Evolutionary conservation across 352 stramenopile genomes (phyloP).

Genomic region (Phytophthora parvispora): DNA sequence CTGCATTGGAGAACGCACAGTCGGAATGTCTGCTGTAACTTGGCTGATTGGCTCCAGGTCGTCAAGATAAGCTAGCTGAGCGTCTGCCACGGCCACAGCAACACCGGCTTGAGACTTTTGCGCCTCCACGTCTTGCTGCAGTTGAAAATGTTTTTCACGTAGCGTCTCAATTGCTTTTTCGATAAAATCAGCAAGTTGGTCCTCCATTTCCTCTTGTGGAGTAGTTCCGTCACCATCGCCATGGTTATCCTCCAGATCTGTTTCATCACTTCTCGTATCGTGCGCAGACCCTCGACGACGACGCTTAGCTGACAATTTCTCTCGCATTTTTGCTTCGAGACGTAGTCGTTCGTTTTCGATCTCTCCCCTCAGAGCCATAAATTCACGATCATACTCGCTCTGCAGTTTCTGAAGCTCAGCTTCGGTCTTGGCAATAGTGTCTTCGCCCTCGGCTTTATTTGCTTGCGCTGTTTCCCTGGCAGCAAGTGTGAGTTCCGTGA

Average conservation of each 20-base stretch:
- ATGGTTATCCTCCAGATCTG: neutral
- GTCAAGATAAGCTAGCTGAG: slow-evolving; percentile 24
- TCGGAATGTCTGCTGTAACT: neutral
- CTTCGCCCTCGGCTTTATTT: slow-evolving; percentile 16
- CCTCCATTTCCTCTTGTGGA: slow-evolving; percentile 24
- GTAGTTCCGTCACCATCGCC: neutral
- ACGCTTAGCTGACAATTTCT: slow-evolving; percentile 15
- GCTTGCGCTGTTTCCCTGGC: slow-evolving; percentile 4
- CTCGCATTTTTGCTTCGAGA: slow-evolving; percentile 28
- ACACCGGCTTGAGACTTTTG: slow-evolving; percentile 14
- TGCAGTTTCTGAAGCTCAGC: slow-evolving; percentile 25
- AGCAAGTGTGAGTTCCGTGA: slow-evolving; percentile 1
- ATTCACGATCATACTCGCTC: slow-evolving; percentile 26
- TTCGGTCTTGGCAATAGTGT: slow-evolving; percentile 9
- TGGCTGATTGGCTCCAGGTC: neutral
- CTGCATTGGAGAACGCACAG: neutral
- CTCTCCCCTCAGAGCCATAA: slow-evolving; percentile 11
- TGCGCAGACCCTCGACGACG: neutral
- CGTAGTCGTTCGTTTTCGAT: slow-evolving; percentile 30
- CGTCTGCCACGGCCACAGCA: slow-evolving; percentile 24
- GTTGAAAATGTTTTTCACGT: slow-evolving; percentile 18
- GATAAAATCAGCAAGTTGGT: slow-evolving; percentile 22
- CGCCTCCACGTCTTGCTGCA: slow-evolving; percentile 22
- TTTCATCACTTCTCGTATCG: neutral
- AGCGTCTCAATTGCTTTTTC: slow-evolving; percentile 21